A percentile compares a stretch with the other conserved stretches of the same genome.
phyloP scores from a whole-genome alignment of 192 early-diverging fungal species.

The Mortierella claussenii region DNA sequence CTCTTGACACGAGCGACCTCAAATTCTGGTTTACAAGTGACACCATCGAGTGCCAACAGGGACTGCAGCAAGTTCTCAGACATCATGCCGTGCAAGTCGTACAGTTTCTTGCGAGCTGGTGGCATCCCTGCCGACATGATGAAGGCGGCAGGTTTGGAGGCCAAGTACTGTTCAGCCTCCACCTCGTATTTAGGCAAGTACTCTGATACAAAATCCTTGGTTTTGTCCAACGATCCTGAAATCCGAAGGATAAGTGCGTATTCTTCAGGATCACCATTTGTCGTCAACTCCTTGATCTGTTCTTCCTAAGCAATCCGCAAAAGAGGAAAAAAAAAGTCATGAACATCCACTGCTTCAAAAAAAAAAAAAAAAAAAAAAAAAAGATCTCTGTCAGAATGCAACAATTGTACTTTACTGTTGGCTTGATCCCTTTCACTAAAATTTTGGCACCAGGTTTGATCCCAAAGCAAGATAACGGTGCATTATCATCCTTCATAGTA shows the following conservation, averaged over 20 bases:
- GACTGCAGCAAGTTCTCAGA: constrained; percentile 84
- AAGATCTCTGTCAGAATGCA: not conserved
- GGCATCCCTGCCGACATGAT: constrained; percentile 47
- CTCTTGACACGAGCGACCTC: constrained; percentile 77
- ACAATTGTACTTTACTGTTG: constrained; percentile 59
- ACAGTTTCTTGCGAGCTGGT: constrained; percentile 67
- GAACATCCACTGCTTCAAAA: not conserved
- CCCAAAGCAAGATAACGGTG: constrained; percentile 75
- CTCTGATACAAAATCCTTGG: constrained; percentile 43
- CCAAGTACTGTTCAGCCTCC: constrained; percentile 34
- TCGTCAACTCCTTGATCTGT: constrained; percentile 53
- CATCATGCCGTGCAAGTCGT: constrained; percentile 71
- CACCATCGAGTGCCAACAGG: constrained; percentile 79
- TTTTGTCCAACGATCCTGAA: constrained; percentile 41
- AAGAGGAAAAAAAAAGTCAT: not conserved
- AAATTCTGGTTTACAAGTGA: constrained; percentile 74
- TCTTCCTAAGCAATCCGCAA: constrained; percentile 28
- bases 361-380: constrained; percentile 1
- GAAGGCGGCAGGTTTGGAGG: constrained; percentile 47
- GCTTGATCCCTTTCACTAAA: constrained; percentile 74
- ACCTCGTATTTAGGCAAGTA: constrained; percentile 59
- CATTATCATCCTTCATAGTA: constrained; percentile 80
- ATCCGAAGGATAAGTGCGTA: constrained; percentile 61
- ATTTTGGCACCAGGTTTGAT: constrained; percentile 79
- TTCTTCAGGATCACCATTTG: constrained; percentile 66